phyloP scores from a whole-genome alignment of 768 basidiomycete species.

The Podaxis sp. region DNA sequence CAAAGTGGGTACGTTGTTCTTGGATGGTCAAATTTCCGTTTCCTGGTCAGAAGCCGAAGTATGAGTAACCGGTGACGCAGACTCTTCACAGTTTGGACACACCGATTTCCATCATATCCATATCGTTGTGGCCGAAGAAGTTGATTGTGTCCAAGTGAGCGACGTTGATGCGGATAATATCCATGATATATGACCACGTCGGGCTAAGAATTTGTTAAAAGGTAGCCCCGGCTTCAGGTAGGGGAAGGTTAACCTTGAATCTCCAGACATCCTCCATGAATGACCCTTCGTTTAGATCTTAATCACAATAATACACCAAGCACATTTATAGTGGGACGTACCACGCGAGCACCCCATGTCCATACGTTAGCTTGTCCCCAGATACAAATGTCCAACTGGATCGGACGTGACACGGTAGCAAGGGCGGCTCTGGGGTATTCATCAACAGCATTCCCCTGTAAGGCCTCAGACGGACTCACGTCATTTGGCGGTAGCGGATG shows the following conservation, averaged over 20 bases:
- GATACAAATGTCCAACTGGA: slow-evolving; percentile 52
- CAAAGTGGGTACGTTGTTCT: slow-evolving; percentile 57
- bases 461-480: slow-evolving; percentile 29
- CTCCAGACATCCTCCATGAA: slow-evolving; percentile 54
- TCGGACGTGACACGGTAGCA: slow-evolving; percentile 40
- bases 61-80: background rate
- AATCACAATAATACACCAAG: background rate
- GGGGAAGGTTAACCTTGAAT: slow-evolving; percentile 33
- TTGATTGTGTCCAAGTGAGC: slow-evolving; percentile 18
- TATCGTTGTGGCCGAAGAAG: slow-evolving; percentile 15
- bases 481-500: slow-evolving; percentile 56
- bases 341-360: slow-evolving; percentile 56
- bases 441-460: background rate
- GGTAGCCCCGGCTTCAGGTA: background rate
- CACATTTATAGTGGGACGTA: slow-evolving; percentile 20
- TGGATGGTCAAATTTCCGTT: slow-evolving; percentile 49
- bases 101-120: slow-evolving; percentile 24
- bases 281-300: slow-evolving; percentile 36
- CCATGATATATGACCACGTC: slow-evolving; percentile 50
- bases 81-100: background rate
- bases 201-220: slow-evolving; percentile 26
- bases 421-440: slow-evolving; percentile 39
- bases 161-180: slow-evolving; percentile 44
- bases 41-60: slow-evolving; percentile 24
- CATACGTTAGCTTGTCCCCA: slow-evolving; percentile 58